These are phyloP conservation scores for Acer saccharum DNA, from an alignment of 345 rosid species.

Conservation along the genomic window DNA sequence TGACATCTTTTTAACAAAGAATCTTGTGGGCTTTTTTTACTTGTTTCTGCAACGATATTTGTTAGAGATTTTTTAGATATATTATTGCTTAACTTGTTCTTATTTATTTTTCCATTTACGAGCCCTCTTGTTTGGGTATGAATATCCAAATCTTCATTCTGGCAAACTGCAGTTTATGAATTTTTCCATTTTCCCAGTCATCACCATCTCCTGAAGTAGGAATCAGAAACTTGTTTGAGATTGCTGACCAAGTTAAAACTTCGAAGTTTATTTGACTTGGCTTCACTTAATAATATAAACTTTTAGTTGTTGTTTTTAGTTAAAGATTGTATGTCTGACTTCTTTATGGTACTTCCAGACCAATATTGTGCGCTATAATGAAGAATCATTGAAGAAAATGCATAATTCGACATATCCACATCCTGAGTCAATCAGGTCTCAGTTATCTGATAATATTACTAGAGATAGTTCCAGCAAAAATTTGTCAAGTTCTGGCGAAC, in stretches of 20 bases:
- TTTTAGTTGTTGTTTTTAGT: not conserved
- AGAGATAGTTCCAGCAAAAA: slow-evolving; percentile 28
- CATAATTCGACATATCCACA: slow-evolving; percentile 36
- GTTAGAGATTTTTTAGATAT: not conserved
- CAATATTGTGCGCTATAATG: slow-evolving; percentile 76
- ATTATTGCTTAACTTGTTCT: not conserved
- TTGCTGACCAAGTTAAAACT: not conserved
- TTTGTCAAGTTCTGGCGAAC: slow-evolving; percentile 29
- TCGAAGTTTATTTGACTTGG: not conserved
- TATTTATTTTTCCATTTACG: not conserved
- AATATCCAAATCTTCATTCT: not conserved
- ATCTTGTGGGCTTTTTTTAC: not conserved
- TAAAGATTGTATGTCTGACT: slow-evolving; percentile 11
- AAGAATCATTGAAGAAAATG: slow-evolving; percentile 62
- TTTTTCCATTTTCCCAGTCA: not conserved
- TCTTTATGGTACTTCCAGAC: slow-evolving; percentile 43
- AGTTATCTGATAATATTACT: slow-evolving; percentile 41
- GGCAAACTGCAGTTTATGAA: not conserved
- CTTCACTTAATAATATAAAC: not conserved
- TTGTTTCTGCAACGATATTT: not conserved
- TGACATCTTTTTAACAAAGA: not conserved
- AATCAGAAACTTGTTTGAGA: not conserved
- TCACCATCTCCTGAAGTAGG: not conserved
- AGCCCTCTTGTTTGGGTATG: not conserved
- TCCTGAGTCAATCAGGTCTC: slow-evolving; percentile 54